Base-by-base conservation (phyloP, 2,329 filamentous ascomycete genomes). In the Alternaria sp. region DNA sequence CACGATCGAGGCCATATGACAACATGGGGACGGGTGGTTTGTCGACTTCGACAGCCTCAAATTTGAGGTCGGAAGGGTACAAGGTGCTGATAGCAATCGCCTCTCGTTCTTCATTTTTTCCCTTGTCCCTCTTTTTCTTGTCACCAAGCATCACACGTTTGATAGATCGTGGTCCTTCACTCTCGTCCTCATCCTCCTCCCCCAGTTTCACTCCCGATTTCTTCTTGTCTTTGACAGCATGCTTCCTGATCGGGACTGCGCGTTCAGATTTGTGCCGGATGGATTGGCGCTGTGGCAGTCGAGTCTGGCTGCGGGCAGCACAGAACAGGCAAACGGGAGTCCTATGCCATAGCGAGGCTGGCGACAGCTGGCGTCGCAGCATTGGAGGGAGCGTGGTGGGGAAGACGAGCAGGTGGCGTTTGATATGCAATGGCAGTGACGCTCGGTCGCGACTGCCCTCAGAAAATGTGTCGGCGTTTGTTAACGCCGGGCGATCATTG, bases 1-100 rank as follows among this genome's bases (percentile, higher is more conserved):
- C 94, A 58, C 93, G 86, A 63, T 97, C 92, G 32, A 97, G 83
- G 7, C 91, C 90, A 74, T 95, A 90, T 2, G 87, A 83, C 2
- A 97, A 82, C 27, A 80, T 80, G 1, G 93, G 91, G 11, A 89
- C 85, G 12, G 82, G 81, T 2, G 85, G 79, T 41, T 84, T 82
- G 25, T 84, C 77, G 41, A 84, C 71, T 11, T 81, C 66, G 18
- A 83, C 60, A 7, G 80, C 66, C 54, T 74, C 70, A 44, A 82
- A 74, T 5, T 74, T 49, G 54, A 82, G 70, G 5, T 74, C 70
- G 5, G 71, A 66, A 20, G 74, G 52, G 1, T 68, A 63, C 3
- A 78, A 50, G 10, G 59, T 62, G 49, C 72, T 56, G 30, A 78
- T 74, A 10, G 67, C 43, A 6, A 75, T 60, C 14, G 64, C 57